These are phyloP conservation scores for Helotiales sp. DNA, from an alignment of 2,329 filamentous ascomycete species.

Conservation along the genomic window DNA sequence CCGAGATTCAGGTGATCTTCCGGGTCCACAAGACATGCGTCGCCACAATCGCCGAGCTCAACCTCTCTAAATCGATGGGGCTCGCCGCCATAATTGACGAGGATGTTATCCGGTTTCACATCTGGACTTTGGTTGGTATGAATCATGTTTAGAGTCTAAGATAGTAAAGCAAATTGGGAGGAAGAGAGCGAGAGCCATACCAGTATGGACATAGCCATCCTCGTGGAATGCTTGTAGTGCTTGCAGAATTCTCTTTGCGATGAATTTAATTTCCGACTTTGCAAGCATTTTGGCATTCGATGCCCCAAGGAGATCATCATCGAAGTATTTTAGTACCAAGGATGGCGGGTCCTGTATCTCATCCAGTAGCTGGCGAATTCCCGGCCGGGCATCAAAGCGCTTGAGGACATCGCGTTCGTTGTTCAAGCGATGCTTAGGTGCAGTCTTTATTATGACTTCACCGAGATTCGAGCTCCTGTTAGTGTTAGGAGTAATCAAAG, in stretches of 20 bases:
- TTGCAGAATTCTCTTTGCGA: constrained; percentile 20
- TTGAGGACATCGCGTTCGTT: constrained; percentile 19
- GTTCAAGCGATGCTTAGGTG: constrained; percentile 11
- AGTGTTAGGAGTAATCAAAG: not conserved
- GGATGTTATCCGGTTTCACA: constrained; percentile 38
- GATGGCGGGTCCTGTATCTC: constrained; percentile 14
- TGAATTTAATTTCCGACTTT: constrained; percentile 17
- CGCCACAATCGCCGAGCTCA: constrained; percentile 18
- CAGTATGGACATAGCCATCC: constrained; percentile 23
- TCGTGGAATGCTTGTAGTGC: constrained; percentile 20
- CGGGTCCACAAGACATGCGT: constrained; percentile 16
- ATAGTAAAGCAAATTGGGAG: constrained; percentile 2
- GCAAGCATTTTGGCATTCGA: constrained; percentile 11
- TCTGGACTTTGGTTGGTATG: constrained; percentile 21
- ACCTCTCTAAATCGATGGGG: constrained; percentile 6
- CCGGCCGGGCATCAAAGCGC: constrained; percentile 10
- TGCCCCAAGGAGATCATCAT: constrained; percentile 17
- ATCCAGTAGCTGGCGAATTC: constrained; percentile 17
- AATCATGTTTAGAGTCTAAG: not conserved
- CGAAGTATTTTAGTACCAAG: constrained; percentile 18
- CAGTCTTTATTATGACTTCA: constrained; percentile 16
- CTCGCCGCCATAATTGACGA: constrained; percentile 18
- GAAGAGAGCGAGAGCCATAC: constrained; percentile 12
- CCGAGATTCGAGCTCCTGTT: constrained; percentile 7
- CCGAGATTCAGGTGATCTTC: constrained; percentile 17